A percentile compares a stretch with the other conserved stretches of the same genome.
These are phyloP conservation scores for Thelonectria blattea DNA, from an alignment of 2,329 filamentous ascomycete species.

Conservation along the genomic window DNA sequence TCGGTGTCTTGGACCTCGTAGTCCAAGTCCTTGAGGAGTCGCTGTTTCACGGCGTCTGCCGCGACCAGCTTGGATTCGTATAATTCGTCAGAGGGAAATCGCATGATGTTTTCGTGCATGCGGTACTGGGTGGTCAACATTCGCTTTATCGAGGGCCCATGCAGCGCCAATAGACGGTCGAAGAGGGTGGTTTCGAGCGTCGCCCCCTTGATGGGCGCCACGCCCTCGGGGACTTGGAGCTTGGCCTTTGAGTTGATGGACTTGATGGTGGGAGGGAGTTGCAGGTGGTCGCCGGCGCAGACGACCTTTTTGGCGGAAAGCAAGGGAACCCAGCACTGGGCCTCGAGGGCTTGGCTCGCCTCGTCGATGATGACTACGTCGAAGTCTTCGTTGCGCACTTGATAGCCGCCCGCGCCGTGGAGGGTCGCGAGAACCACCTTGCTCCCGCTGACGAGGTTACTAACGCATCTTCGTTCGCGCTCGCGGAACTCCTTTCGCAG, in stretches of 20 bases:
- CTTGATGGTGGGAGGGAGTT: constrained; percentile 94
- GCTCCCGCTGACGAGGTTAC: constrained; percentile 74
- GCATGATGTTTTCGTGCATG: constrained; percentile 97
- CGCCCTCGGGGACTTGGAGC: constrained; percentile 44
- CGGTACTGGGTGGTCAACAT: constrained; percentile 98
- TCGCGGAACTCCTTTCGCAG: constrained; percentile 87
- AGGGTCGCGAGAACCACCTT: constrained; percentile 91
- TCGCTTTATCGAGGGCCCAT: constrained; percentile 83
- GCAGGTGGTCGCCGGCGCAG: constrained; percentile 91
- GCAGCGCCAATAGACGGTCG: constrained; percentile 81
- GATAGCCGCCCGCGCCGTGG: constrained; percentile 87
- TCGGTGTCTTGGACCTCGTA: constrained; percentile 82
- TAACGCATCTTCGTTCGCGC: constrained; percentile 82
- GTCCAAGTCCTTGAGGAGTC: constrained; percentile 77
- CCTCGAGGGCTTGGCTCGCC: constrained; percentile 92
- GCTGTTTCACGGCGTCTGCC: constrained; percentile 75
- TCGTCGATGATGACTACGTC: constrained; percentile 97
- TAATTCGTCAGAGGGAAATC: constrained; percentile 86
- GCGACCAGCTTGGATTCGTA: constrained; percentile 85
- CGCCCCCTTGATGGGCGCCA: constrained; percentile 55
- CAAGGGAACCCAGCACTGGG: constrained; percentile 95
- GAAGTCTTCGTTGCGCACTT: constrained; percentile 80
- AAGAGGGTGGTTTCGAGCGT: constrained; percentile 91
- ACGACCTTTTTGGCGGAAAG: constrained; percentile 83
- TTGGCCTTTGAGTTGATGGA: constrained; percentile 65